Conservation (phyloP, 106 monocot genomes). For the Ottelia alismoides region DNA sequence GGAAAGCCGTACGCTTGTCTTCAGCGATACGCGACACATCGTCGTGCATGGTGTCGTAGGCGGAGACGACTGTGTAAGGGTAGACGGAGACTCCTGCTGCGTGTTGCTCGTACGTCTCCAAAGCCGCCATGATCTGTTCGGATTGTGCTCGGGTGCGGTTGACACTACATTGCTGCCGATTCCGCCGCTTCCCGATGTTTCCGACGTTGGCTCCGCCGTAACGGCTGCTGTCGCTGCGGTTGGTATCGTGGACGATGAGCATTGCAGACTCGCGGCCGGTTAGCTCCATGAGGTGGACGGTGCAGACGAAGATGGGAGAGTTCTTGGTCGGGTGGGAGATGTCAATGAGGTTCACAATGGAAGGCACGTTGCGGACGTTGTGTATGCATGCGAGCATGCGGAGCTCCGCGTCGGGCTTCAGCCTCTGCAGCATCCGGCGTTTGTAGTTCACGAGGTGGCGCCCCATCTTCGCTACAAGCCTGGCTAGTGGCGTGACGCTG, state of each 20-base stretch:
- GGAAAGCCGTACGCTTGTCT: too few relatives aligned
- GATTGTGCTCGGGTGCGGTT: too few relatives aligned
- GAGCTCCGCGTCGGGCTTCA: slow-evolving; percentile 24
- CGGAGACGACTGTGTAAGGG: too few relatives aligned
- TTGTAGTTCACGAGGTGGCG: slow-evolving; percentile 10
- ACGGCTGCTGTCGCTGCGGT: neutral
- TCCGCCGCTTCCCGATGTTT: too few relatives aligned
- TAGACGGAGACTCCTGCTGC: too few relatives aligned
- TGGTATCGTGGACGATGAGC: slow-evolving; percentile 28
- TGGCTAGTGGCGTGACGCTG: slow-evolving; percentile 7
- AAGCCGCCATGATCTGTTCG: too few relatives aligned
- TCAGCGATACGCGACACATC: too few relatives aligned
- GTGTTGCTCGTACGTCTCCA: too few relatives aligned
- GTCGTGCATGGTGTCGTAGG: too few relatives aligned
- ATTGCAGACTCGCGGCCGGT: slow-evolving; percentile 33
- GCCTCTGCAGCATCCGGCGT: slow-evolving; percentile 21
- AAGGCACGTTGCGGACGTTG: slow-evolving; percentile 31
- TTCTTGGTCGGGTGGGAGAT: slow-evolving; percentile 39
- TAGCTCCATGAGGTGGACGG: slow-evolving; percentile 59
- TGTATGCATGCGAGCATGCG: slow-evolving; percentile 46
- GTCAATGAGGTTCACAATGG: slow-evolving; percentile 32
- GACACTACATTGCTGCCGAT: too few relatives aligned
- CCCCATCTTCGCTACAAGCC: neutral
- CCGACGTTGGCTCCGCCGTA: too few relatives aligned
- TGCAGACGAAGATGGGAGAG: slow-evolving; percentile 37